phyloP scores from a whole-genome alignment of 1,139 yeast genomes.

The Entelexis sorbosivorans region DNA sequence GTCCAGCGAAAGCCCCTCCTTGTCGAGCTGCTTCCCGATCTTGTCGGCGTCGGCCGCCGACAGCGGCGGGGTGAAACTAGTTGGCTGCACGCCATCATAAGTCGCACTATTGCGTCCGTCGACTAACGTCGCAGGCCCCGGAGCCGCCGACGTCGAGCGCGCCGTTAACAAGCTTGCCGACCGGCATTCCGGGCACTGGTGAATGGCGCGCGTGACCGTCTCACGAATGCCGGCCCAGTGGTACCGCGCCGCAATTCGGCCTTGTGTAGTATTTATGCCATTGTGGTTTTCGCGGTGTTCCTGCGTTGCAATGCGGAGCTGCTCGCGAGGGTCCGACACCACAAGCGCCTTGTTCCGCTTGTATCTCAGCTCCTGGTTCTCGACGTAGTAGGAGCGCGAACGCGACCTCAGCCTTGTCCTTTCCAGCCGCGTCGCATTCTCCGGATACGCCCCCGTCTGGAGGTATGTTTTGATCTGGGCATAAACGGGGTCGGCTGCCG shows the following conservation, averaged over 20 bases:
- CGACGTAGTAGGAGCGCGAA: constrained; percentile 65
- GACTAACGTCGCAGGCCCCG: not conserved
- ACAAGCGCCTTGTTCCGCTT: constrained; percentile 61
- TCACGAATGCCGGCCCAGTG: constrained; percentile 90
- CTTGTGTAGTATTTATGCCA: constrained; percentile 85
- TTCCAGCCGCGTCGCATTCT: constrained; percentile 68
- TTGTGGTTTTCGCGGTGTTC: constrained; percentile 61
- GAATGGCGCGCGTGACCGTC: constrained; percentile 70
- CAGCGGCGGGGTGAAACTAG: too few relatives aligned
- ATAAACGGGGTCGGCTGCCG: not conserved
- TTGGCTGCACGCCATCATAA: too few relatives aligned
- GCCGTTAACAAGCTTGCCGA: constrained; percentile 25
- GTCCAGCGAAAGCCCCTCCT: not conserved
- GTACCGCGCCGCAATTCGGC: constrained; percentile 63
- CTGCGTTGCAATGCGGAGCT: constrained; percentile 62
- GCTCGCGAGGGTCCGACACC: constrained; percentile 60
- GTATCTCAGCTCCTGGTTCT: constrained; percentile 57
- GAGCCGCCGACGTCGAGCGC: not conserved
- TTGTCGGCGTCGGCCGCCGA: not conserved
- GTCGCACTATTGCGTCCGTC: too few relatives aligned
- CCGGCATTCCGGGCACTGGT: constrained; percentile 66
- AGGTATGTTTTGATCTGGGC: constrained; percentile 38
- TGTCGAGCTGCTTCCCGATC: not conserved
- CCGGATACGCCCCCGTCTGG: constrained; percentile 79
- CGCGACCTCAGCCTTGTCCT: constrained; percentile 74